These are phyloP conservation scores for Ophiostoma himal-ulmi DNA, from an alignment of 2,329 filamentous ascomycete genomes.

Conservation along the genomic window DNA sequence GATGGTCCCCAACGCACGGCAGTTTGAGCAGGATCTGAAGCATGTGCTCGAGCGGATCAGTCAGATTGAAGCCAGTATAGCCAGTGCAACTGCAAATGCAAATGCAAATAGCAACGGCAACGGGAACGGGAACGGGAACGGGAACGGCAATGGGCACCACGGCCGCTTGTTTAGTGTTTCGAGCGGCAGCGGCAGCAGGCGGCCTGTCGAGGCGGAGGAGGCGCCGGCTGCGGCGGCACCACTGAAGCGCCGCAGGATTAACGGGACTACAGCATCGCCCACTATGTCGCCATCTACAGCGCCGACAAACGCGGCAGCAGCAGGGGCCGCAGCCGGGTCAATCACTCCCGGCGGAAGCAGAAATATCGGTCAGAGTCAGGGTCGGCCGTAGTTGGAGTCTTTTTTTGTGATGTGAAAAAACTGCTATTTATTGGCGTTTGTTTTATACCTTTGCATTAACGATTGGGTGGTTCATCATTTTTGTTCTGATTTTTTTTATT, in stretches of 20 bases:
- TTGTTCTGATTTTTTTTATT: background rate
- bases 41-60: background rate
- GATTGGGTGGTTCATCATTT: background rate
- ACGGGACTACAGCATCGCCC: background rate
- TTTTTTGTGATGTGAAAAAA: background rate
- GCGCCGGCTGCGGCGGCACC: background rate
- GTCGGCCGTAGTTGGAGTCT: background rate
- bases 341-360: background rate
- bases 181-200: background rate
- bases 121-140: background rate
- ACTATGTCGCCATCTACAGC: background rate
- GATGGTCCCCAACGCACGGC: conserved; percentile 28
- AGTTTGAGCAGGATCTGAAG: conserved; percentile 24
- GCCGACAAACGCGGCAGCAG: background rate
- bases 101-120: background rate
- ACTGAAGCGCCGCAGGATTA: background rate
- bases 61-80: background rate
- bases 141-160: background rate
- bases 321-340: background rate
- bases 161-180: background rate
- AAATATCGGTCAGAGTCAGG: background rate
- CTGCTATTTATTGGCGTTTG: background rate
- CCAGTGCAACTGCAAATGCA: background rate
- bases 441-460: background rate
- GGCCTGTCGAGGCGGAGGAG: background rate